Evolutionary conservation across 129 eudicot genomes (phyloP), one percentile per base, ranked within the genome.

Genomic region (Pseudognaphalium luteoalbum): DNA sequence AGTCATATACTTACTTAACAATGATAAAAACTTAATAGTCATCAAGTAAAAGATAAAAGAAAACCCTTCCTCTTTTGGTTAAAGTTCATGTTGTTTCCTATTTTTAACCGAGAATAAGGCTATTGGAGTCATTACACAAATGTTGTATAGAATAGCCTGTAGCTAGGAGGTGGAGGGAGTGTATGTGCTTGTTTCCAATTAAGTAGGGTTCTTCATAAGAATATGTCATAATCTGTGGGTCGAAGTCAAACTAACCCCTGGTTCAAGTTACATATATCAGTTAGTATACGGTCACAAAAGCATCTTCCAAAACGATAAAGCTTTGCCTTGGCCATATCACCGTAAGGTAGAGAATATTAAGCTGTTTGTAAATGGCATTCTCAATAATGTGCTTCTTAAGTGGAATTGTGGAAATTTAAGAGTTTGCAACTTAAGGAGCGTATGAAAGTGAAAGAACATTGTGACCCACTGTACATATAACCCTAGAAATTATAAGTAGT

Each of bases 251-350:
- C 30, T 19, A 58, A 11, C 30, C 64, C 64, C 30, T 58, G 25
- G 16, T 59, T 59, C 65, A 59, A 21, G 30, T 59, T 59, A 19
- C 33, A 59, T 59, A 21, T 59, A 59, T 59, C 65, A 59, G 65
- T 21, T 19, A 21, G 29, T 3, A 28, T 59, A 11, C 22, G n/a
- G 32, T 59, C 65, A 59, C 65, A 59, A 21, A 20, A 22, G 65
- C 29, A 32, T 59, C 65, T 21, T 21, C 9, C 16, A 3, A 59
- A 59, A 59, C 28, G 16, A 10, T 59, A 59, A 59, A 59, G 65
- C 14, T 8, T 19, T 41, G 47, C 47, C 47, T 41, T 41, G 47
- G 47, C 47, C 47, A 41, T 41, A 10, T 41, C 14, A 41, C 47
- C 14, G 47, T 41, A 41, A 41, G 10, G 47, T 41, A 41, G 47